Evolutionary conservation across 768 basidiomycete species (phyloP).

Genomic region (Daedaleopsis nitida): DNA sequence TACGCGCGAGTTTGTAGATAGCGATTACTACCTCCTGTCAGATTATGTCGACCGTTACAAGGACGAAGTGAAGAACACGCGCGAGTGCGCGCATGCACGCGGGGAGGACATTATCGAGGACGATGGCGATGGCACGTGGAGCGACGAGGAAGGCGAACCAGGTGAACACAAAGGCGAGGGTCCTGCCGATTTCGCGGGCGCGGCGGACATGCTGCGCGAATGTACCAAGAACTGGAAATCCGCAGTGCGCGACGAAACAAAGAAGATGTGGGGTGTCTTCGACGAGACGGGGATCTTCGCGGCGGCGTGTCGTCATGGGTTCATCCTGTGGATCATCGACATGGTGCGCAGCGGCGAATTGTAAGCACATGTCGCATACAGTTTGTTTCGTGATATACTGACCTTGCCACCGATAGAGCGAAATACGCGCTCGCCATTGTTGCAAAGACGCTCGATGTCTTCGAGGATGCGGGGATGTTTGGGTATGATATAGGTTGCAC

Average conservation of each 20-base stretch:
- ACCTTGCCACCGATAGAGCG: too few relatives aligned
- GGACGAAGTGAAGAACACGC: slow-evolving; percentile 30
- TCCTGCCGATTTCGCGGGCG: too few relatives aligned
- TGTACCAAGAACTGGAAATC: slow-evolving; percentile 33
- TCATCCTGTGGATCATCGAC: slow-evolving; percentile 21
- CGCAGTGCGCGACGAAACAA: slow-evolving; percentile 28
- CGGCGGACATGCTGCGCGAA: too few relatives aligned
- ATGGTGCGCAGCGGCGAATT: slow-evolving; percentile 23
- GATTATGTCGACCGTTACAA: slow-evolving; percentile 33
- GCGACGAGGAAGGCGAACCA: too few relatives aligned
- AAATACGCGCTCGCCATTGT: slow-evolving; percentile 28
- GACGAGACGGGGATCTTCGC: slow-evolving; percentile 42
- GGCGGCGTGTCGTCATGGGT: slow-evolving; percentile 12
- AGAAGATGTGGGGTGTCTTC: slow-evolving; percentile 39
- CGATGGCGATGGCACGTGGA: too few relatives aligned
- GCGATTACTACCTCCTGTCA: slow-evolving; percentile 30
- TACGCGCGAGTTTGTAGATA: slow-evolving; percentile 19
- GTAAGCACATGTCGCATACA: slow-evolving; percentile 8
- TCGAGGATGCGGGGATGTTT: slow-evolving; percentile 16
- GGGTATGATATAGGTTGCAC: slow-evolving; percentile 33
- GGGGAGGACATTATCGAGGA: not conserved
- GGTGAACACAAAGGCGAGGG: too few relatives aligned
- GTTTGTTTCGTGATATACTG: not conserved
- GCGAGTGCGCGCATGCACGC: slow-evolving; percentile 22
- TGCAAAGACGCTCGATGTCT: slow-evolving; percentile 18